Evolutionary conservation across 495 filamentous ascomycete species (phyloP).

Genomic region (Tuber aestivum): DNA sequence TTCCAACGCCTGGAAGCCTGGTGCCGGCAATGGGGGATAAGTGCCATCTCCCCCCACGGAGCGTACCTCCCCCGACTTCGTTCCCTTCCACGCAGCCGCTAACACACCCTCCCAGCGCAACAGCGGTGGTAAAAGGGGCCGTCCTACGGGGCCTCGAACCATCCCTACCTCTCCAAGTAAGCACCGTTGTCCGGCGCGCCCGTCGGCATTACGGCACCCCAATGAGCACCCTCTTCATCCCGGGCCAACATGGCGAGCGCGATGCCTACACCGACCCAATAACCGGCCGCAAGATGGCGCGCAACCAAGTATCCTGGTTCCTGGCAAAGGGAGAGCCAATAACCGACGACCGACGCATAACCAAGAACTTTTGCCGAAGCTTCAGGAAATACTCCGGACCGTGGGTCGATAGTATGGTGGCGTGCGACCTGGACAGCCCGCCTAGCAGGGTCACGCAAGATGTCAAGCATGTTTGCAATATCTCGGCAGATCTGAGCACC

Average conservation of each 20-base stretch:
- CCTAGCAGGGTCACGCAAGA: constrained; percentile 7
- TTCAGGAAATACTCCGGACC: constrained; percentile 16
- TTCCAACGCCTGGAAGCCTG: constrained; percentile 10
- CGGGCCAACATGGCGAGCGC: constrained; percentile 12
- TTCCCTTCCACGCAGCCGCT: constrained; percentile 1
- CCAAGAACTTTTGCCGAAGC: constrained; percentile 2
- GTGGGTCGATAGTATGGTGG: constrained; percentile 17
- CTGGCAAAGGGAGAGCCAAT: constrained; percentile 21
- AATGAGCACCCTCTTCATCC: neutral
- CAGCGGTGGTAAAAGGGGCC: constrained; percentile 35
- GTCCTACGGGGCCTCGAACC: constrained; percentile 31
- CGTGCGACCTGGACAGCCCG: constrained; percentile 11
- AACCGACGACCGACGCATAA: constrained; percentile 23
- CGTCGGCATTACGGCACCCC: constrained; percentile 30
- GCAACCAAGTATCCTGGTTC: constrained; percentile 24
- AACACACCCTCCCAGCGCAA: constrained; percentile 8
- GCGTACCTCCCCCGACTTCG: constrained; percentile 2
- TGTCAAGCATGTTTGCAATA: constrained; percentile 12
- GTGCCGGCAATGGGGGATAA: neutral
- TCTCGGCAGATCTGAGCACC: constrained; percentile 13
- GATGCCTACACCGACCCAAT: constrained; percentile 11
- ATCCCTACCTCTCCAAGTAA: constrained; percentile 18
- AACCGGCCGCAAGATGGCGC: constrained; percentile 11
- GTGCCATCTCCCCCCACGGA: constrained; percentile 9
- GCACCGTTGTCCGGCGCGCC: constrained; percentile 13